A percentile compares a stretch with the other conserved stretches of the same genome.
These are phyloP conservation scores for Phytophthora pisi DNA, from an alignment of 352 stramenopile genomes.

Conservation along the genomic window DNA sequence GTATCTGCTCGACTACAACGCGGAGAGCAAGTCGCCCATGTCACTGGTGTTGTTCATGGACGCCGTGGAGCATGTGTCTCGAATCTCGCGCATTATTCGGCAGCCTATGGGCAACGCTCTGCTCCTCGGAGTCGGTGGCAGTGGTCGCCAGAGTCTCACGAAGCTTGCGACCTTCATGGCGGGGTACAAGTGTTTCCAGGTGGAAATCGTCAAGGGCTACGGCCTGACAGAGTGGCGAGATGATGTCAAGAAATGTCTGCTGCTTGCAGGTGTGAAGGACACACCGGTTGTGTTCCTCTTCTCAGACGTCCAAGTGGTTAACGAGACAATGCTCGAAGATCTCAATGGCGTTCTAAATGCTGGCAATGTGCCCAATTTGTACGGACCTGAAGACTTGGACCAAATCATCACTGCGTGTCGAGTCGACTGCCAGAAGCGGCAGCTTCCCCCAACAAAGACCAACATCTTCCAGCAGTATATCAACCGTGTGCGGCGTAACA, in stretches of 20 bases:
- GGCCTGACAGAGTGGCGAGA: slow-evolving; percentile 93
- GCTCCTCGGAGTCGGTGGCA: slow-evolving; percentile 92
- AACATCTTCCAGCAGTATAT: slow-evolving; percentile 96
- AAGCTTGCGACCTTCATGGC: slow-evolving; percentile 94
- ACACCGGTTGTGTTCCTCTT: slow-evolving; percentile 94
- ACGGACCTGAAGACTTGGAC: slow-evolving; percentile 92
- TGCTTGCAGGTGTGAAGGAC: slow-evolving; percentile 92
- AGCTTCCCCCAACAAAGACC: slow-evolving; percentile 92
- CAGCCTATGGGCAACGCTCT: slow-evolving; percentile 91
- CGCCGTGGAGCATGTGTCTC: slow-evolving; percentile 85
- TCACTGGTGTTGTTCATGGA: slow-evolving; percentile 90
- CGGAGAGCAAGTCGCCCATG: slow-evolving; percentile 92
- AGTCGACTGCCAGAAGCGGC: slow-evolving; percentile 92
- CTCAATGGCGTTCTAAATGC: slow-evolving; percentile 95
- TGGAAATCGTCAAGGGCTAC: slow-evolving; percentile 96
- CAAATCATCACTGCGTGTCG: slow-evolving; percentile 90
- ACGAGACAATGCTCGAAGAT: slow-evolving; percentile 96
- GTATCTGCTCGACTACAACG: slow-evolving; percentile 91
- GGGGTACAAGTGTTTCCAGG: slow-evolving; percentile 93
- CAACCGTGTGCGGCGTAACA: slow-evolving; percentile 90
- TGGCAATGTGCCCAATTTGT: slow-evolving; percentile 95
- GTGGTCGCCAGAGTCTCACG: slow-evolving; percentile 92
- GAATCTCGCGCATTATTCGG: slow-evolving; percentile 80
- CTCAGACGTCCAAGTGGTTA: slow-evolving; percentile 94
- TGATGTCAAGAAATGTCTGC: slow-evolving; percentile 91